phyloP scores from a whole-genome alignment of 257 asterid species.

The Eustoma russellianum region DNA sequence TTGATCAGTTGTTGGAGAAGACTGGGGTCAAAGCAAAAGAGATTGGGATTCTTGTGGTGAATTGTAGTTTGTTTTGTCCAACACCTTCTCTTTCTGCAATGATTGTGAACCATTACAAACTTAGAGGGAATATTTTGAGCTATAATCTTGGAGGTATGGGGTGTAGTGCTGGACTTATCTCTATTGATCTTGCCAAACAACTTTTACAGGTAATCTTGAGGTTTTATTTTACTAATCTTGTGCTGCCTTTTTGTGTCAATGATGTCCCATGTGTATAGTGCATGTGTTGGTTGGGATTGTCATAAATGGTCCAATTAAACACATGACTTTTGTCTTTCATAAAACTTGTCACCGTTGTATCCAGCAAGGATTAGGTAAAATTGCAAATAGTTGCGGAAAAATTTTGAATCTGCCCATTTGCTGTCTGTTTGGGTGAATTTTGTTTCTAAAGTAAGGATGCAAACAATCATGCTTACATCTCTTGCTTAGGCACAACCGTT shows the following conservation, averaged over 20 bases:
- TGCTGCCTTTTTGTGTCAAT: too few species aligned
- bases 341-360: too few species aligned
- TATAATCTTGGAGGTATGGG: conserved; percentile 90
- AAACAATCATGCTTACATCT: too few species aligned
- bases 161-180: conserved; percentile 75
- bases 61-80: conserved; percentile 65
- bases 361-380: too few species aligned
- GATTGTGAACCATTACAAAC: conserved; percentile 68
- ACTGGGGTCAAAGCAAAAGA: conserved; percentile 61
- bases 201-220: conserved; percentile 43
- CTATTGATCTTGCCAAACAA: conserved; percentile 77
- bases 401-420: too few species aligned
- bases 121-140: conserved; percentile 60
- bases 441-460: too few species aligned
- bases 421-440: too few species aligned
- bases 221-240: too few species aligned
- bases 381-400: too few species aligned
- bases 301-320: conserved; percentile 1
- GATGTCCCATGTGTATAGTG: background rate
- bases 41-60: conserved; percentile 64
- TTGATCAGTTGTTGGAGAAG: conserved; percentile 47
- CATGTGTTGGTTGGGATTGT: background rate
- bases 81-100: conserved; percentile 69
- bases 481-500: too few species aligned
- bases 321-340: conserved; percentile 1